Percentiles rank a stretch among this genome's conserved stretches.
Evolutionary conservation across 257 asterid species (phyloP).

Genomic region (Anisodus acutangulus): DNA sequence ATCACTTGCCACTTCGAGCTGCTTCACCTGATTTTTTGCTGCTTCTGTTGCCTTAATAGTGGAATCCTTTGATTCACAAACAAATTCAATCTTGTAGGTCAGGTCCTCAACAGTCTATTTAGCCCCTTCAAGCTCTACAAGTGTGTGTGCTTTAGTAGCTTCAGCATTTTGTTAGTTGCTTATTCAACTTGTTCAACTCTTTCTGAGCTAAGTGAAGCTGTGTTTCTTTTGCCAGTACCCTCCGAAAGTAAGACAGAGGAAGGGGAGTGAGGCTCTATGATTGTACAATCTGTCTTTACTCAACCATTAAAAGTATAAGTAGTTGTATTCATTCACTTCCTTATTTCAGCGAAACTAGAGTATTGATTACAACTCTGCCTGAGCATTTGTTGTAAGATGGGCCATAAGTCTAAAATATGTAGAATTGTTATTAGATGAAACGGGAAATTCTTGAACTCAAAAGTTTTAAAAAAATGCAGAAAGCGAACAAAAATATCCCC

Average conservation of each 20-base stretch:
- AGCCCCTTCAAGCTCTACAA: constrained; percentile 75
- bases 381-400: no score
- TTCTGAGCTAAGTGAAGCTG: constrained; percentile 71
- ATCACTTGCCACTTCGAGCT: constrained; percentile 53
- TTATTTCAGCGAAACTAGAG: no score
- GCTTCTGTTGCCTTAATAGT: constrained; percentile 60
- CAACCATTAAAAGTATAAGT: no score
- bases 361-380: no score
- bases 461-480: no score
- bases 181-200: constrained; percentile 72
- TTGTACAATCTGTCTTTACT: no score
- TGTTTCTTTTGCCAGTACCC: constrained; percentile 74
- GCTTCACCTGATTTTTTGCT: constrained; percentile 59
- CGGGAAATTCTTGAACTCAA: no score
- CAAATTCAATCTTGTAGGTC: constrained; percentile 53
- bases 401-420: no score
- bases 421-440: no score
- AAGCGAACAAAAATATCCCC: no score
- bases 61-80: constrained; percentile 61
- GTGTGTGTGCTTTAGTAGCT: constrained; percentile 67
- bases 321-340: no score
- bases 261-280: not conserved
- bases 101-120: constrained; percentile 62
- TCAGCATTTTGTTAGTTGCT: constrained; percentile 69
- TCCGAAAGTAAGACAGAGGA: constrained; percentile 43